Conservation (phyloP, 2,329 filamentous ascomycete species). For the Delphinella strobiligena region DNA sequence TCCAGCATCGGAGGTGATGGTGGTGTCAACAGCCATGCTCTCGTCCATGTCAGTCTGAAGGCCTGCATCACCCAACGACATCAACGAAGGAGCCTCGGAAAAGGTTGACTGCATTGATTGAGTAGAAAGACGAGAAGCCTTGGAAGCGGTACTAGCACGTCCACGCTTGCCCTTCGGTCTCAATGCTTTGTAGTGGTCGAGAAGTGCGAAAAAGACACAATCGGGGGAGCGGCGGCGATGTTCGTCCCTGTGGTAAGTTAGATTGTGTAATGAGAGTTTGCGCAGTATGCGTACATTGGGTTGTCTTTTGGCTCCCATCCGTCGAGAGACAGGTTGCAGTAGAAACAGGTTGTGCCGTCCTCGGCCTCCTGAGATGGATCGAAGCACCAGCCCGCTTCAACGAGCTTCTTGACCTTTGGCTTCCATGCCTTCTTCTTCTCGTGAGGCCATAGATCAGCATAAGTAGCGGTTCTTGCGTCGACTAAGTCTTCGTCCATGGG, state of each 20-base stretch:
- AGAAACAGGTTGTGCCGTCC: conserved; percentile 82
- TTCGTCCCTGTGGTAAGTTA: conserved; percentile 52
- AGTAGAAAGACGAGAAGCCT: conserved; percentile 52
- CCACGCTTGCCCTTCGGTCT: conserved; percentile 47
- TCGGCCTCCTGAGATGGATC: conserved; percentile 72
- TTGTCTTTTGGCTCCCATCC: conserved; percentile 92
- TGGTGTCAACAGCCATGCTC: conserved; percentile 39
- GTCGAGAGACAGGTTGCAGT: conserved; percentile 81
- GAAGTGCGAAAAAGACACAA: conserved; percentile 72
- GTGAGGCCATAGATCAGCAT: conserved; percentile 77
- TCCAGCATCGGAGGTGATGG: conserved; percentile 36
- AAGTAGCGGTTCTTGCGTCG: conserved; percentile 70
- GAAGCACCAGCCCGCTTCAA: conserved; percentile 88
- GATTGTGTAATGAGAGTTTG: not conserved
- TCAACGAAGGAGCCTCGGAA: conserved; percentile 29
- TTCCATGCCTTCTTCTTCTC: conserved; percentile 80
- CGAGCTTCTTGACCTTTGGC: conserved; percentile 82
- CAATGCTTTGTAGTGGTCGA: conserved; percentile 37
- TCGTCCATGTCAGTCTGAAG: conserved; percentile 10
- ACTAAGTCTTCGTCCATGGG: conserved; percentile 60
- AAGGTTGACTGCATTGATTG: conserved; percentile 34
- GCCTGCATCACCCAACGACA: conserved; percentile 32
- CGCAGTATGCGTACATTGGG: conserved; percentile 48
- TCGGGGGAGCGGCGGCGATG: conserved; percentile 67
- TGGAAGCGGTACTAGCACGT: conserved; percentile 43